A percentile compares a stretch with the other conserved stretches of the same genome.
Evolutionary conservation across 2,329 filamentous ascomycete species (phyloP).

Genomic region (Stemphylium vesicarium): DNA sequence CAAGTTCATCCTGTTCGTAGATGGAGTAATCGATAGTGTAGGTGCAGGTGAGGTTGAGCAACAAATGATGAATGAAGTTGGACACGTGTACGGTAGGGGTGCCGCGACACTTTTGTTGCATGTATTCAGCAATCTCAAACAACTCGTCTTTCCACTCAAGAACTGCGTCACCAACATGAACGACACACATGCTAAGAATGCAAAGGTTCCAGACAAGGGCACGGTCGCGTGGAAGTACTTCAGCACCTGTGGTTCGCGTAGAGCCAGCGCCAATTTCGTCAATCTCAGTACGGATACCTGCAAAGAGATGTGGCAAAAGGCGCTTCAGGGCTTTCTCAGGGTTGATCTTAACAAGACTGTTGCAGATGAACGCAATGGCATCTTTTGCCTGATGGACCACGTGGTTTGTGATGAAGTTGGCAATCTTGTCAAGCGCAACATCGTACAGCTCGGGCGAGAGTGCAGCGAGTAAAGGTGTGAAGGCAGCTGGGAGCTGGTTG

Average conservation of each 20-base stretch:
- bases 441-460: conserved; percentile 94
- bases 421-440: conserved; percentile 87
- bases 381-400: conserved; percentile 97
- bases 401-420: conserved; percentile 88
- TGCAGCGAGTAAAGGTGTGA: conserved; percentile 88
- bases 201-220: conserved; percentile 96
- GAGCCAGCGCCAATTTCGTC: conserved; percentile 96
- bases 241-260: conserved; percentile 88
- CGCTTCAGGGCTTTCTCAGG: conserved; percentile 91
- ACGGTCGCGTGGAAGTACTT: conserved; percentile 89
- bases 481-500: conserved; percentile 89
- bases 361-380: conserved; percentile 98
- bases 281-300: conserved; percentile 94
- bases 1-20: conserved; percentile 78
- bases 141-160: conserved; percentile 88
- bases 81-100: conserved; percentile 95
- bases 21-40: conserved; percentile 90
- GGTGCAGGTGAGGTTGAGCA: conserved; percentile 92
- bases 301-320: conserved; percentile 86
- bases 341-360: conserved; percentile 93
- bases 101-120: conserved; percentile 94
- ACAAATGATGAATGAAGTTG: conserved; percentile 94
- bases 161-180: conserved; percentile 91
- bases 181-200: conserved; percentile 96
- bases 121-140: conserved; percentile 89